These are phyloP conservation scores for Leccinum subtestaceum DNA, from an alignment of 768 basidiomycete species.

Conservation along the genomic window DNA sequence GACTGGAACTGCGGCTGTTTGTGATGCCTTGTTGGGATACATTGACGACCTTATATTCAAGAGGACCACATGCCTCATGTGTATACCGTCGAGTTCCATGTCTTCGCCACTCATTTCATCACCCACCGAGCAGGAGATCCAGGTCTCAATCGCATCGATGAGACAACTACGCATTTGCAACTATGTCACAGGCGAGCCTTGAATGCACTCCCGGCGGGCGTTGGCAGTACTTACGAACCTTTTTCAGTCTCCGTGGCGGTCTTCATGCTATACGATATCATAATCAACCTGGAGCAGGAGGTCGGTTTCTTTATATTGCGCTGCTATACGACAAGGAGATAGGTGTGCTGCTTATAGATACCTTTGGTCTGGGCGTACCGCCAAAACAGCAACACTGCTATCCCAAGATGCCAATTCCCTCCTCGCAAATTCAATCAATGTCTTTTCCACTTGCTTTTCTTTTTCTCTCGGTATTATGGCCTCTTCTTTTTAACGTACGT, in stretches of 20 bases:
- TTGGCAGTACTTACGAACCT: neutral
- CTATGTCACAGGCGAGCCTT: constrained; percentile 11
- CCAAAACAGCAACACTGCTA: neutral
- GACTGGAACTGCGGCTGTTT: neutral
- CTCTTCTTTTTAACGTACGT: constrained; percentile 21
- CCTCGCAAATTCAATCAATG: constrained; percentile 2
- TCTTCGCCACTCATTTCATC: constrained; percentile 2
- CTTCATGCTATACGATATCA: constrained; percentile 23
- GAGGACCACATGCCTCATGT: neutral
- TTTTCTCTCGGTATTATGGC: constrained; percentile 27
- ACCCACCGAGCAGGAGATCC: constrained; percentile 3
- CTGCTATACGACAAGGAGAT: neutral
- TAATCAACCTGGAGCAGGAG: constrained; percentile 21
- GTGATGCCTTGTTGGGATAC: neutral
- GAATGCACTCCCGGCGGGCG: neutral
- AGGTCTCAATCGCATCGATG: constrained; percentile 2
- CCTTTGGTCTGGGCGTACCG: constrained; percentile 16
- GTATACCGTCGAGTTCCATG: constrained; percentile 4
- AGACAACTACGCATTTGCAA: constrained; percentile 16
- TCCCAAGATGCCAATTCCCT: neutral
- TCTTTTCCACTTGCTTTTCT: constrained; percentile 16
- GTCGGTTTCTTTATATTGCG: neutral
- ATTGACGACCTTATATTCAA: neutral
- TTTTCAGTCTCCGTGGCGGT: constrained; percentile 12
- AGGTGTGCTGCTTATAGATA: constrained; percentile 4